Evolutionary conservation across 345 rosid species (phyloP).

Genomic region (Mangifera indica): DNA sequence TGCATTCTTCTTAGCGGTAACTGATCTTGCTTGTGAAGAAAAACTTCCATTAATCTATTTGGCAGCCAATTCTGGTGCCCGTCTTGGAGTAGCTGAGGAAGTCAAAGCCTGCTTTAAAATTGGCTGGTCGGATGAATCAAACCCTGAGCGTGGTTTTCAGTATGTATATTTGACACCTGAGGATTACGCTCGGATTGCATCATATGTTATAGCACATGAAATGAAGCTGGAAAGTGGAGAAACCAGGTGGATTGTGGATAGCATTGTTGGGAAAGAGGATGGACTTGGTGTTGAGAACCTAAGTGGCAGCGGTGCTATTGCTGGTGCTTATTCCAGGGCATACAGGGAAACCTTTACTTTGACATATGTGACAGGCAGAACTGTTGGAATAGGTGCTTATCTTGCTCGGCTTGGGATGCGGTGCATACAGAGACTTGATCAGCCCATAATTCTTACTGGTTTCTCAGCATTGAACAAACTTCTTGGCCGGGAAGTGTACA

Average conservation of each 20-base stretch:
- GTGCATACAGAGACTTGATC: constrained; percentile 98
- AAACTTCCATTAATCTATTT: constrained; percentile 90
- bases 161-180: constrained; percentile 79
- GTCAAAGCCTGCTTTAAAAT: constrained; percentile 85
- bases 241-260: constrained; percentile 89
- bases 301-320: constrained; percentile 97
- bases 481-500: constrained; percentile 98
- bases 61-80: constrained; percentile 99
- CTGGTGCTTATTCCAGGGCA: constrained; percentile 96
- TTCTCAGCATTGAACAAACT: constrained; percentile 97
- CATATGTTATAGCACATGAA: constrained; percentile 89
- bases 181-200: constrained; percentile 64
- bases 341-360: constrained; percentile 93
- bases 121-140: constrained; percentile 87
- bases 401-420: constrained; percentile 99
- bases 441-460: constrained; percentile 96
- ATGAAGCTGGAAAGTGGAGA: constrained; percentile 72
- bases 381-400: constrained; percentile 98
- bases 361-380: constrained; percentile 92
- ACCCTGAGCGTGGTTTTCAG: constrained; percentile 92
- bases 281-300: constrained; percentile 96
- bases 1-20: constrained; percentile 90
- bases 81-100: constrained; percentile 97
- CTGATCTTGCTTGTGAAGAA: constrained; percentile 86
- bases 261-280: constrained; percentile 94